phyloP scores from a whole-genome alignment of 2,329 filamentous ascomycete genomes.

The Diaporthe amygdali region DNA sequence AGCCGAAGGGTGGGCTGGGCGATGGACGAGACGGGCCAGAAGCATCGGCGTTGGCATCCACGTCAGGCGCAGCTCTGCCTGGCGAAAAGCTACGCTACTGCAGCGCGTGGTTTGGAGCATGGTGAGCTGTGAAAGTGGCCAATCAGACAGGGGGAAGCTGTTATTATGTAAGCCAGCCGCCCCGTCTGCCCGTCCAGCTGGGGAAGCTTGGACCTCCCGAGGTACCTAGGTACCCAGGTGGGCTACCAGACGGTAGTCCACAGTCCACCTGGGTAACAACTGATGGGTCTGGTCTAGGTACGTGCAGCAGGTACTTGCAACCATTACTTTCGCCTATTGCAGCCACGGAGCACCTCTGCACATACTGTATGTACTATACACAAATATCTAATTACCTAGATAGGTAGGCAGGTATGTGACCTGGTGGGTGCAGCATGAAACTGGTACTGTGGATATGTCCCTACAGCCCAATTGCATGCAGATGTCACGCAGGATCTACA shows the following conservation, averaged over 20 bases:
- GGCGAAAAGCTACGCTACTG: slow-evolving; percentile 17
- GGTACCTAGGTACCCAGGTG: neutral
- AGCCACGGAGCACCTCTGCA: too few relatives aligned
- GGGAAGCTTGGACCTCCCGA: neutral
- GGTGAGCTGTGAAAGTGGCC: neutral
- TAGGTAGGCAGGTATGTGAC: neutral
- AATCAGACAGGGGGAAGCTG: neutral
- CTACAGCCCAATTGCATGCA: neutral
- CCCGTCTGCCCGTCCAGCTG: neutral
- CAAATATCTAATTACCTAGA: neutral
- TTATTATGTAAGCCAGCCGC: neutral
- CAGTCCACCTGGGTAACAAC: too few relatives aligned
- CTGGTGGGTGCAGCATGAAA: neutral
- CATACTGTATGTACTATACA: too few relatives aligned
- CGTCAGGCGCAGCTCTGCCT: slow-evolving; percentile 52
- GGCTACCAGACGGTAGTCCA: too few relatives aligned
- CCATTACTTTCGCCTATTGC: too few relatives aligned
- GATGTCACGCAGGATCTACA: too few relatives aligned
- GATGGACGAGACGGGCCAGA: neutral
- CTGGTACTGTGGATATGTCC: neutral
- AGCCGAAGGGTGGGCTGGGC: neutral
- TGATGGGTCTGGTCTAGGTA: too few relatives aligned
- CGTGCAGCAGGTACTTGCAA: too few relatives aligned
- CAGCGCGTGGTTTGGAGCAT: neutral
- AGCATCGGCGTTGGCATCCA: slow-evolving; percentile 39